Conservation (phyloP, 306 rosid genomes). For the Erythrophleum fordii region DNA sequence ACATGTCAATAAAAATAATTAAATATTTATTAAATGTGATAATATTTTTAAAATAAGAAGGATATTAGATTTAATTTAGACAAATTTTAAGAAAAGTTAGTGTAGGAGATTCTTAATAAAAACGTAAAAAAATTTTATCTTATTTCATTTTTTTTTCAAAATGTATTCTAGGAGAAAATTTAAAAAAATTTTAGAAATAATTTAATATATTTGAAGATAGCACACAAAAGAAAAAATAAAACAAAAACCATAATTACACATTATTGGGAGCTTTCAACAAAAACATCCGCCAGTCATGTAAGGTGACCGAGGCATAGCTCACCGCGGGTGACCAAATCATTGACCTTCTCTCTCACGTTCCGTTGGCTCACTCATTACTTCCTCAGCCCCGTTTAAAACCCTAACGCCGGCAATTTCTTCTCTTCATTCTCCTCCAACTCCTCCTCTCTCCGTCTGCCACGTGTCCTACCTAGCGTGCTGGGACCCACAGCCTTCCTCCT, state of each 20-base stretch:
- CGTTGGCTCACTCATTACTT: neutral
- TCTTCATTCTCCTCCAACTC: neutral
- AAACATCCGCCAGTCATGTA: neutral
- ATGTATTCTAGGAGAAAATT: too few relatives aligned
- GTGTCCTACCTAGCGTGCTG: slow-evolving; percentile 8
- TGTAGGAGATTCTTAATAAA: neutral
- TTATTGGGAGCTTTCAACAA: neutral
- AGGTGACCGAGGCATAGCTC: neutral
- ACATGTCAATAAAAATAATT: too few relatives aligned
- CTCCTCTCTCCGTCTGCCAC: slow-evolving; percentile 3
- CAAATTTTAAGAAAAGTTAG: neutral
- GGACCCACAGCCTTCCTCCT: slow-evolving; percentile 36
- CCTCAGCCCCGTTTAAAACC: neutral
- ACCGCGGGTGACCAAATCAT: slow-evolving; percentile 24
- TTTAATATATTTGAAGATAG: too few relatives aligned
- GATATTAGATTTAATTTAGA: too few relatives aligned
- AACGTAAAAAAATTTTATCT: too few relatives aligned
- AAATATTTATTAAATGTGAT: too few relatives aligned
- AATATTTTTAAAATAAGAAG: too few relatives aligned
- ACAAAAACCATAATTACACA: neutral
- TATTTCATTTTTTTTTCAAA: too few relatives aligned
- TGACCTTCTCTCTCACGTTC: neutral
- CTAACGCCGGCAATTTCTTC: neutral
- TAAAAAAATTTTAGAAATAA: too few relatives aligned
- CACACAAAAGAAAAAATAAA: too few relatives aligned